Evolutionary conservation across 2,329 filamentous ascomycete genomes (phyloP).

Genomic region (Monosporascus sp.): DNA sequence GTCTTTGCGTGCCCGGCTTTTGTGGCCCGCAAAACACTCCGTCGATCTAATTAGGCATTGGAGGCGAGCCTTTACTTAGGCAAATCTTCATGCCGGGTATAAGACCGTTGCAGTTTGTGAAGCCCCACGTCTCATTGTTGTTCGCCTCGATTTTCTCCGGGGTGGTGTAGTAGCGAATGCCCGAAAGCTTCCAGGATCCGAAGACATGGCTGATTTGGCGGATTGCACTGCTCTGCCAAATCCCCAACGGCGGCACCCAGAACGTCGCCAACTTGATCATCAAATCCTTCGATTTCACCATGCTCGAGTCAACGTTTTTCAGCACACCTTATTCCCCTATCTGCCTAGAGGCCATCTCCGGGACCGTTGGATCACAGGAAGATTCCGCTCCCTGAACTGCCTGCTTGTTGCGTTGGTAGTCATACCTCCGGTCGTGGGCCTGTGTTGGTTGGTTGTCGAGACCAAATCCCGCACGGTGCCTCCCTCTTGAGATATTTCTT

Average conservation of each 20-base stretch:
- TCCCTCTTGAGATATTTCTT: slow-evolving; percentile 56
- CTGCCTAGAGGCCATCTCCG: slow-evolving; percentile 40
- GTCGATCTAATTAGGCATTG: too few species aligned
- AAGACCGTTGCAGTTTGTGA: too few species aligned
- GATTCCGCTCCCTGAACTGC: slow-evolving; percentile 46
- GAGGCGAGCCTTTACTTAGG: too few species aligned
- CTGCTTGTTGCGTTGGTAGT: slow-evolving; percentile 46
- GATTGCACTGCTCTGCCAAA: slow-evolving; percentile 49
- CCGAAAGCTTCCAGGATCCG: slow-evolving; percentile 50
- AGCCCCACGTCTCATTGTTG: too few species aligned
- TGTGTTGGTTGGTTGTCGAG: slow-evolving; percentile 46
- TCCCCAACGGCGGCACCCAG: slow-evolving; percentile 58
- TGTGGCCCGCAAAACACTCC: too few species aligned
- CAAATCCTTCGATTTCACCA: slow-evolving; percentile 50
- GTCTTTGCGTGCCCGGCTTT: too few species aligned
- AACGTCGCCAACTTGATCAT: slow-evolving; percentile 55
- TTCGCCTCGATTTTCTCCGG: too few species aligned
- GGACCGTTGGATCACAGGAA: slow-evolving; percentile 45
- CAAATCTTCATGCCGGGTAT: too few species aligned
- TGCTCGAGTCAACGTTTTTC: slow-evolving; percentile 49
- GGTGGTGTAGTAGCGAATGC: too few species aligned
- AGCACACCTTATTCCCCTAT: slow-evolving; percentile 56
- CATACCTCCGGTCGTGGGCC: slow-evolving; percentile 45
- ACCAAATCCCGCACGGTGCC: slow-evolving; percentile 32
- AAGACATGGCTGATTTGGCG: slow-evolving; percentile 56